Evolutionary conservation across 2,329 filamentous ascomycete genomes (phyloP).

Genomic region (Furcasterigmium furcatum): DNA sequence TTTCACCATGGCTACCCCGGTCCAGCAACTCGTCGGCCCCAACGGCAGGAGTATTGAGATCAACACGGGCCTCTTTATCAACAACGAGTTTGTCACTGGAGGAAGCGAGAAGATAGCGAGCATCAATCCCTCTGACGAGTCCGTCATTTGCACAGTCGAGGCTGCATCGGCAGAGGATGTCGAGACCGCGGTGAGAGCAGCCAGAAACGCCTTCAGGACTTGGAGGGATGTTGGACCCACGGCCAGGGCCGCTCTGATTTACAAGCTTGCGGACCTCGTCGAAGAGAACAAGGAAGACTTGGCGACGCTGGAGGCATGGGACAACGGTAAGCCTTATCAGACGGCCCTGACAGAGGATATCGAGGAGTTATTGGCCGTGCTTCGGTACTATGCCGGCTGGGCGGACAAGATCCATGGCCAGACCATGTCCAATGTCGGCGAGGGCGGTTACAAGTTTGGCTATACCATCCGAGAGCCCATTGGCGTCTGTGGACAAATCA

Average conservation of each 20-base stretch:
- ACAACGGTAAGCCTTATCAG: slow-evolving; percentile 44
- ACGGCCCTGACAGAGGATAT: slow-evolving; percentile 56
- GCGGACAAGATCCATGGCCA: too few species aligned
- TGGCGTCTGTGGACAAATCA: slow-evolving; percentile 64
- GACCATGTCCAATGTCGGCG: slow-evolving; percentile 70
- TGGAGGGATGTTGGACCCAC: slow-evolving; percentile 50
- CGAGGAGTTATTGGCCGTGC: slow-evolving; percentile 29
- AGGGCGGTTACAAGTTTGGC: slow-evolving; percentile 58
- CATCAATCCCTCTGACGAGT: too few species aligned
- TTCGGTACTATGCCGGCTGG: slow-evolving; percentile 67
- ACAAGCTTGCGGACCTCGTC: slow-evolving; percentile 67
- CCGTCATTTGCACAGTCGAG: too few species aligned
- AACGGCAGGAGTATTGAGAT: too few species aligned
- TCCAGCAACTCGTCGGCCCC: too few species aligned
- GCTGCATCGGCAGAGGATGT: slow-evolving; percentile 2
- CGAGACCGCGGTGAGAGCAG: neutral
- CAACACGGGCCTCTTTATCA: too few species aligned
- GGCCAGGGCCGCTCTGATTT: slow-evolving; percentile 66
- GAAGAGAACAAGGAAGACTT: slow-evolving; percentile 54
- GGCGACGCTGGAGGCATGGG: slow-evolving; percentile 69
- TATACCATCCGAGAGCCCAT: slow-evolving; percentile 67
- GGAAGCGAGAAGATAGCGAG: too few species aligned
- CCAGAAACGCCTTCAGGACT: slow-evolving; percentile 1
- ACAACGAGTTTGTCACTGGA: too few species aligned
- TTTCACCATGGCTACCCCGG: too few species aligned